phyloP scores from a whole-genome alignment of 129 eudicot species.

The Helianthus annuus region HanXRQr2.0-SUNRISE NC_035440.2:27532451-27532950 shows the following conservation, averaged over 20 bases:
- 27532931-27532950: not conserved
- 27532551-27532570: constrained; percentile 33
- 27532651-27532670: too few relatives aligned
- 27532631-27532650: constrained; percentile 6
- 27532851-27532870: constrained; percentile 3
- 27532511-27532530: not conserved
- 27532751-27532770: not conserved
- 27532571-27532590: constrained; percentile 22
- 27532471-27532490: not conserved
- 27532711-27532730: not conserved
- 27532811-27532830: constrained; percentile 11
- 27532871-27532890: not conserved
- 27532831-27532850: constrained; percentile 2
- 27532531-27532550: constrained; percentile 24
- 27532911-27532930: not conserved
- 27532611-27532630: constrained; percentile 3
- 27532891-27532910: not conserved
- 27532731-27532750: not conserved
- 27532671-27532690: too few relatives aligned
- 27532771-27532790: not conserved
- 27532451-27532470: constrained; percentile 48
- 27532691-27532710: too few relatives aligned
- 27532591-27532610: constrained; percentile 24
- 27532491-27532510: not conserved
- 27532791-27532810: constrained; percentile 11